A percentile compares a stretch with the other conserved stretches of the same genome.
phyloP scores from a whole-genome alignment of 1,284 basidiomycete species.

The Cryptococcus jaspeensis region DNA sequence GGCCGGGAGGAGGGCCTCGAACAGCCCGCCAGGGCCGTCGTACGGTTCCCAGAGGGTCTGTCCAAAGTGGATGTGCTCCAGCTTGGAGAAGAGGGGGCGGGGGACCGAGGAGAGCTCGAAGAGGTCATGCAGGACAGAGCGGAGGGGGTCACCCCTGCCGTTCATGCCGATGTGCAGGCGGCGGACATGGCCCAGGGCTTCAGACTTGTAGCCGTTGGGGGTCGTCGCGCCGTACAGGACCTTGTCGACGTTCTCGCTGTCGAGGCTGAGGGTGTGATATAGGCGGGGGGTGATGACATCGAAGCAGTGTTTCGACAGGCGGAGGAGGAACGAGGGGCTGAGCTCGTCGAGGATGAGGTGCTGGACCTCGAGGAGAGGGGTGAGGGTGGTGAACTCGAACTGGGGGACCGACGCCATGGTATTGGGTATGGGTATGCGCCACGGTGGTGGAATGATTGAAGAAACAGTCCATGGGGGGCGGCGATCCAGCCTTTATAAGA shows the following conservation, averaged over 20 bases:
- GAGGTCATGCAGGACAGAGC: not conserved
- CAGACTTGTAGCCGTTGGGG: not conserved
- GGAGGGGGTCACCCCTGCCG: not conserved
- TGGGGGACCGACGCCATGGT: too few species aligned
- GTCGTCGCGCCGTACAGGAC: not conserved
- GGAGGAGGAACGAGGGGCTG: conserved; percentile 1
- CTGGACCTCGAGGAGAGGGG: not conserved
- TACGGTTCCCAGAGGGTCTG: not conserved
- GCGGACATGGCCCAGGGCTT: not conserved
- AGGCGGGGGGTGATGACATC: conserved; percentile 5
- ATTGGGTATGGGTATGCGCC: too few species aligned
- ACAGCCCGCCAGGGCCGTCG: not conserved
- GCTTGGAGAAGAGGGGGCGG: not conserved
- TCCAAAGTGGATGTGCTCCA: conserved; percentile 1
- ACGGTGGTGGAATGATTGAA: too few species aligned
- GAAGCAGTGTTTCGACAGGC: conserved; percentile 5
- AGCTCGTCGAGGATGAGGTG: conserved; percentile 2
- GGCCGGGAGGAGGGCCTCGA: not conserved
- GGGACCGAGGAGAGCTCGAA: not conserved
- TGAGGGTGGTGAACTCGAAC: not conserved
- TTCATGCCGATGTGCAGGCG: not conserved
- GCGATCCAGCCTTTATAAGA: too few species aligned
- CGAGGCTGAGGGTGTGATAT: not conserved
- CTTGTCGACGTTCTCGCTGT: not conserved
- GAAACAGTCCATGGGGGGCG: too few species aligned